Base-by-base conservation (phyloP, 805 yeast genomes). In the Blastobotrys peoriensis region DNA sequence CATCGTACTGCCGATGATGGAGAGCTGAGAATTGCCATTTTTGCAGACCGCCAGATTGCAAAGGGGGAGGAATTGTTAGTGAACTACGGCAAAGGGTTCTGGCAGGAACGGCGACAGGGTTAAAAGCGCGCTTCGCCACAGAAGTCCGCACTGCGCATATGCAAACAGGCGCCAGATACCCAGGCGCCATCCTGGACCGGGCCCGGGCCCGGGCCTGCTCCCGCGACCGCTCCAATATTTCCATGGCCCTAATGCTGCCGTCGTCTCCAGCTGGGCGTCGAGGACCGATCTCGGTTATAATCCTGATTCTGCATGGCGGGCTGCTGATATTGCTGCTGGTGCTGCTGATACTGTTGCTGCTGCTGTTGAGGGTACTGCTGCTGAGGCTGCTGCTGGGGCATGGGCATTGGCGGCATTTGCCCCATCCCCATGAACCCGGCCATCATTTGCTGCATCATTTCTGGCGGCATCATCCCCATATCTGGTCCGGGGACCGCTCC, bases 401-500 rank as follows among this genome's bases (percentile, higher is more conserved):
- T 41, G 10, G 47, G 51, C 73, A 74, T 74, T 6, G 49, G 48
- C 39, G 41, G 25, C 30, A n/a, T 17, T 27, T 36, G 45, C 20
- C 25, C 20, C 43, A 45, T 40, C 19, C 35, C 41, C 19, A 44
- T 30, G 17, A 41, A 36, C 3, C 48, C 47, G n/a, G 42, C 43
- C 50, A 46, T 44, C 71, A 72, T 72, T 25, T 25, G 30, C 13
- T 25, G 30, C 30, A 25, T 25, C 59, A 76, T 67, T 54, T 77
- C 40, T 18, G 55, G 51, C n/a, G 53, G 48, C 23, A 44, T 40
- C 55, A 52, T 50, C 9, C 46, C 46, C 51, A 47, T 44, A 15
- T 38, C 41, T 38, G 18, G 51, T n/a, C n/a, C n/a, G n/a, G n/a
- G n/a, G n/a, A n/a, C n/a, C 34, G 18, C 30, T 13, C 20, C 20